These are phyloP conservation scores for Pichia sporocuriosa DNA, from an alignment of 805 yeast genomes.

Conservation along the genomic window DNA sequence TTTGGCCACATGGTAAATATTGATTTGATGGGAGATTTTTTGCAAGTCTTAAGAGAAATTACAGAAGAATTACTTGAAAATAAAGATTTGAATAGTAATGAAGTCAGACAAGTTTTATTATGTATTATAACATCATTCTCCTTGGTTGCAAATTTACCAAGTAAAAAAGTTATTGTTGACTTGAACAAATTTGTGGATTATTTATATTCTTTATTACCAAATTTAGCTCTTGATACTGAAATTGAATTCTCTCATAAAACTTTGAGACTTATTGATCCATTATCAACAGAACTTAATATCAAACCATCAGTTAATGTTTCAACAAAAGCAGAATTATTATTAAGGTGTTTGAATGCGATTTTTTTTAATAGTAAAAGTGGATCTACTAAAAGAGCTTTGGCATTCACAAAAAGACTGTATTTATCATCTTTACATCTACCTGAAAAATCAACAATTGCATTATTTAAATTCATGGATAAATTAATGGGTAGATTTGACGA, in stretches of 20 bases:
- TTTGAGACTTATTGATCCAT: slow-evolving; percentile 73
- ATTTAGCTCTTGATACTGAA: slow-evolving; percentile 70
- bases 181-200: slow-evolving; percentile 73
- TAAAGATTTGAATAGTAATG: slow-evolving; percentile 36
- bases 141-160: slow-evolving; percentile 65
- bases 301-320: slow-evolving; percentile 79
- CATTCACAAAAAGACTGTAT: slow-evolving; percentile 78
- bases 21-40: slow-evolving; percentile 86
- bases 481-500: slow-evolving; percentile 65
- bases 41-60: slow-evolving; percentile 82
- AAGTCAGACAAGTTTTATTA: slow-evolving; percentile 66
- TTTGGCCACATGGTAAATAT: slow-evolving; percentile 91
- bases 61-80: slow-evolving; percentile 44
- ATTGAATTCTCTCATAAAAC: slow-evolving; percentile 81
- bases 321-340: slow-evolving; percentile 78
- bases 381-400: slow-evolving; percentile 58
- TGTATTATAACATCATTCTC: slow-evolving; percentile 90
- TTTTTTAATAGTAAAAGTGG: slow-evolving; percentile 74
- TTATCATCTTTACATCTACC: slow-evolving; percentile 68
- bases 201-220: slow-evolving; percentile 61
- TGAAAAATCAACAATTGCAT: slow-evolving; percentile 77
- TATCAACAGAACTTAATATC: slow-evolving; percentile 31
- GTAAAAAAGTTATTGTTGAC: slow-evolving; percentile 71
- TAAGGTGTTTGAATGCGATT: slow-evolving; percentile 70
- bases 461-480: slow-evolving; percentile 71